Evolutionary conservation across 2,329 filamentous ascomycete genomes (phyloP), one percentile per base, ranked within the genome.

Genomic region (Arthrobotrys sphaeroides): DNA sequence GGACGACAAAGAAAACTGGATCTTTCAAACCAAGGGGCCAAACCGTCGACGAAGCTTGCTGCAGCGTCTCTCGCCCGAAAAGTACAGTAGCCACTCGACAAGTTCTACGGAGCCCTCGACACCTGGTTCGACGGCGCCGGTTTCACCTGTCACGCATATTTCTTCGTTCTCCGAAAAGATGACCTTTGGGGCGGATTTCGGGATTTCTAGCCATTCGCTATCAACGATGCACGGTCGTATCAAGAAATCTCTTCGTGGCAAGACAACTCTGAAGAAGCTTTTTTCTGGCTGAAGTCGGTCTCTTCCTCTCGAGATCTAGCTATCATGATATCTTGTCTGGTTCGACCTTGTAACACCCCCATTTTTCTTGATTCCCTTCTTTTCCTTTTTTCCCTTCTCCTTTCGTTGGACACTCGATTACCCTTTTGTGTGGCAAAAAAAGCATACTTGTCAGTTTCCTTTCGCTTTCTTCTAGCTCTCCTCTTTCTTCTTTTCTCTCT

Each of bases 211-310:
- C 60, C 62, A 68, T 26, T 68, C 70, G 9, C 33, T 74, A 36
- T 45, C 64, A 16, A 55, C 70, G 18, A 74, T 74, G 70, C 70
- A 74, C n/a, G 70, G 70, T 12, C 70, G 70, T 4, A 74, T 74
- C 13, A 74, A 74, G 36, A 74, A 59, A 40, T 74, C 70, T 36
- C 53, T 74, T 12, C 51, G 70, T 42, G 62, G 62, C 1, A 67
- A 47, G 22, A 74, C 36, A 24, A 68, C 62, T 18, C 38, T 74
- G 36, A 74, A 64, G 42, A 74, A 68, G 38, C 33, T 74, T 18
- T 74, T 74, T 49, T 55, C 70, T 16, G 36, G 64, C 10, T 74
- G 61, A 73, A 24, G 31, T 20, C 16, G 6, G 10, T 3, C 38
- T 24, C 22, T 73, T 55, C 33, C 33, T 49, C 47, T 65, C 24